Evolutionary conservation across 495 filamentous ascomycete genomes (phyloP), one percentile per base, ranked within the genome.

Genomic region (Podospora pseudocomata): DNA sequence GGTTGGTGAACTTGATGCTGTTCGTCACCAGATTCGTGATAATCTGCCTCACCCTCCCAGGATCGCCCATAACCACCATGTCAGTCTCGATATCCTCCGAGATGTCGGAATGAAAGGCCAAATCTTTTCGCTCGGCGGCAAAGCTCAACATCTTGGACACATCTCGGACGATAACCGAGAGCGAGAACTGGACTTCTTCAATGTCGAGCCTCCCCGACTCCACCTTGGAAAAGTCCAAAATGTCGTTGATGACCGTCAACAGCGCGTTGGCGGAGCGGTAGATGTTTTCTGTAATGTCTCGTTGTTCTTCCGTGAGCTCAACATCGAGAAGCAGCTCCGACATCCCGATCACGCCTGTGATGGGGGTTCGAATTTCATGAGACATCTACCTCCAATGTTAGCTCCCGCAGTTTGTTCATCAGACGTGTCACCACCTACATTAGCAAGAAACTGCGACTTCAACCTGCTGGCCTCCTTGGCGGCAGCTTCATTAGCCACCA

Each of bases 201-300:
- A 92, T 88, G 69, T 92, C 90, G 16, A 92, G 75, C 7, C 84
- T 79, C 4, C 91, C 92, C 13, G 89, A 91, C 68, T 94, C 93
- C 19, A 96, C 86, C 73, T 96, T 96, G 2, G 91, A 94, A 70
- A 94, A 90, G 74, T 96, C 93, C 3, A 96, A 81, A 53, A 95
- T 94, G 70, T 96, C 92, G 67, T 96, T 96, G 76, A 96, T 95
- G 26, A 96, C 89, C 3, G 90, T 91, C 20, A 97, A 78, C n/a
- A 97, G 79, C 2, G 89, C 86, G 64, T 93, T 92, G 0, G 89
- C 92, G 0, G 92, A 95, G 20, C 91, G 85, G 70, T 93, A 87
- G 32, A 97, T 89, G 68, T 92, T 92, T 56, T 91, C 88, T 0
- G 90, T 87, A 65, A 86, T 92, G 54, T 95, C 91, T 26, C 82